Base-by-base conservation (phyloP, 805 yeast genomes). In the Lipomyces sp. region DNA sequence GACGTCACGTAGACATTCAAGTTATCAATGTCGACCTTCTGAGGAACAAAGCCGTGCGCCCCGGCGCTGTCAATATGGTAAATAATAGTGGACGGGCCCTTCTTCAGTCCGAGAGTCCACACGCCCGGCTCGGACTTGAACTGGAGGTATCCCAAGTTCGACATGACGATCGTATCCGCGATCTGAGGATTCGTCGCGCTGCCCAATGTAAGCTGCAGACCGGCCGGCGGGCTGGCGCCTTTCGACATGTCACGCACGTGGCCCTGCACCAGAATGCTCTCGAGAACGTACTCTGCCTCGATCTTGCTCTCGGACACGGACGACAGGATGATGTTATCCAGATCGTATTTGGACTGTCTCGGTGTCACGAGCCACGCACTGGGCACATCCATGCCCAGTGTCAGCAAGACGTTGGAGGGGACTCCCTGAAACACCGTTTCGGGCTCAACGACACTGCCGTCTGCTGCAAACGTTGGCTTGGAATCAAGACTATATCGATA, bases 81-180 rank as follows among this genome's bases (percentile, higher is more conserved):
- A 21, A 79, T 68, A 1, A 71, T 70, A 3, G 70, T 61, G 1
- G 83, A 65, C 41, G 67, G 58, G 1, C 79, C 73, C 2, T 63
- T 63, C 53, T 76, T 76, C 11, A 82, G 61, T 1, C 61, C 59
- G n/a, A 86, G 64, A 1, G 69, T 65, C 83, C 86, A 86, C 2
- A 73, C 40, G 0, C 96, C 96, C 1, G 95, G 93, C 44, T 72
- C 73, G 0, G 84, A 81, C 55, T 78, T 79, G 40, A 93, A 70
- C 67, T 90, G 97, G 47, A 84, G 78, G 66, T 91, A 91, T 0
- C 97, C 97, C 55, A 83, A 72, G 35, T 85, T 83, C 1, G 82
- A 76, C 93, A 91, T 85, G 1, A 89, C 81, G 34, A 69, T 71
- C 0, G 96, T 83, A 57, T 82, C 87, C 0, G 75, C 55, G n/a